Evolutionary conservation across 2,329 filamentous ascomycete species (phyloP).

Genomic region (Ophiostoma ips): DNA sequence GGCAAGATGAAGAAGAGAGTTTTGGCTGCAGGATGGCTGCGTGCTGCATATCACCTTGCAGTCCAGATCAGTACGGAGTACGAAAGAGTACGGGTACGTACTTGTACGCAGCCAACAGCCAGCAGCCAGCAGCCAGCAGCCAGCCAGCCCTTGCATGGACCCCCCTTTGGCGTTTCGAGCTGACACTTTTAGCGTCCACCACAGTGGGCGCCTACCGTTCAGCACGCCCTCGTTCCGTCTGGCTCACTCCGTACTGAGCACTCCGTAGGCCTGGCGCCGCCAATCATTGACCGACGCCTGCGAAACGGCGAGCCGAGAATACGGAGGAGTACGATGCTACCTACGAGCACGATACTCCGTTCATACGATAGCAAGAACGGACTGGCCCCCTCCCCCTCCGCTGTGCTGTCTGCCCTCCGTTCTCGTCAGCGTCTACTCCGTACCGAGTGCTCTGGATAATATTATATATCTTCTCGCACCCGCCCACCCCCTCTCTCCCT

Average conservation of each 20-base stretch:
- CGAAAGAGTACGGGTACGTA: too few species aligned
- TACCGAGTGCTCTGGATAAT: neutral
- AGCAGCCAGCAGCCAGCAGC: too few species aligned
- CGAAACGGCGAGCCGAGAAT: too few species aligned
- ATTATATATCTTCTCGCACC: slow-evolving; percentile 6
- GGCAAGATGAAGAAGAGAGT: neutral
- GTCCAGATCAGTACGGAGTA: neutral
- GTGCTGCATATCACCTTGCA: neutral
- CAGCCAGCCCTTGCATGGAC: neutral
- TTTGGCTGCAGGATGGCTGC: too few species aligned
- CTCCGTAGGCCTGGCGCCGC: neutral
- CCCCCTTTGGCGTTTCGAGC: neutral
- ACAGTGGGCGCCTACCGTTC: neutral
- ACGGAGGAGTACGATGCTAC: neutral
- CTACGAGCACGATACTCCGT: slow-evolving; percentile 2
- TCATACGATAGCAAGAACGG: too few species aligned
- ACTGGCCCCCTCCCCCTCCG: too few species aligned
- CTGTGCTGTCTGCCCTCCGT: neutral
- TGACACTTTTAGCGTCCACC: neutral
- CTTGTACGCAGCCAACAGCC: too few species aligned
- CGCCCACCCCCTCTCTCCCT: slow-evolving; percentile 1
- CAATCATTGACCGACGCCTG: slow-evolving; percentile 11
- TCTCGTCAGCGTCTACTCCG: neutral
- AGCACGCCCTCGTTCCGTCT: neutral
- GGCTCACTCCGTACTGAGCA: too few species aligned